Conservation (phyloP, 2,329 filamentous ascomycete species). For the Akanthomyces muscarius region DNA sequence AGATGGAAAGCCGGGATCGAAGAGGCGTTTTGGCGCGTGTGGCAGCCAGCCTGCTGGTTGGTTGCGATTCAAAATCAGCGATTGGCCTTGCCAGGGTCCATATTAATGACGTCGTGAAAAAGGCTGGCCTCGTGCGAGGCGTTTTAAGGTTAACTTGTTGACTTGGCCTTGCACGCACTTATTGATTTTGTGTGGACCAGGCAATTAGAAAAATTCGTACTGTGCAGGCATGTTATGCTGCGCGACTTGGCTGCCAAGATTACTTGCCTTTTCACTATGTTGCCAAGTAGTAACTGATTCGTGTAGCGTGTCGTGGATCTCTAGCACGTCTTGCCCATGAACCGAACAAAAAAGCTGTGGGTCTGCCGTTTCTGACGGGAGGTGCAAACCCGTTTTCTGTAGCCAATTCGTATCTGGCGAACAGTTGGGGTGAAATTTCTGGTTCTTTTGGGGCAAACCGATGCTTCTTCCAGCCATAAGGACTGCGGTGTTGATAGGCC, state of each 20-base stretch:
- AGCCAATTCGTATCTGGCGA: neutral
- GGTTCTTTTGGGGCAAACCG: neutral
- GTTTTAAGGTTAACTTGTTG: conserved; percentile 14
- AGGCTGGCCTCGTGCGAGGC: neutral
- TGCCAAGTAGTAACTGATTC: neutral
- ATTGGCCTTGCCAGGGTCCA: neutral
- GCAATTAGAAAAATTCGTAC: neutral
- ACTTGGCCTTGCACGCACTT: neutral
- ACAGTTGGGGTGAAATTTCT: neutral
- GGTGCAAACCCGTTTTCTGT: neutral
- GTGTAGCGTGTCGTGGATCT: neutral
- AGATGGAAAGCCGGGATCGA: conserved; percentile 9
- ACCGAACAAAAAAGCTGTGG: neutral
- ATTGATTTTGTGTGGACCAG: neutral
- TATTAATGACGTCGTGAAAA: conserved; percentile 14
- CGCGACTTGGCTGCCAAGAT: neutral
- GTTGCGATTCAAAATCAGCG: neutral
- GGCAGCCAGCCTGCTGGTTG: neutral
- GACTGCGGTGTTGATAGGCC: neutral
- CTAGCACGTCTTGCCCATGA: neutral
- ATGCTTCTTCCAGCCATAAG: too few species aligned
- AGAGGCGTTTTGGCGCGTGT: neutral
- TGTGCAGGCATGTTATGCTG: neutral
- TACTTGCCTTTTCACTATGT: neutral
- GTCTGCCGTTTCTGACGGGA: neutral